Base-by-base conservation (phyloP, 345 rosid genomes). In the Cardamine chenopodiifolia region DNA sequence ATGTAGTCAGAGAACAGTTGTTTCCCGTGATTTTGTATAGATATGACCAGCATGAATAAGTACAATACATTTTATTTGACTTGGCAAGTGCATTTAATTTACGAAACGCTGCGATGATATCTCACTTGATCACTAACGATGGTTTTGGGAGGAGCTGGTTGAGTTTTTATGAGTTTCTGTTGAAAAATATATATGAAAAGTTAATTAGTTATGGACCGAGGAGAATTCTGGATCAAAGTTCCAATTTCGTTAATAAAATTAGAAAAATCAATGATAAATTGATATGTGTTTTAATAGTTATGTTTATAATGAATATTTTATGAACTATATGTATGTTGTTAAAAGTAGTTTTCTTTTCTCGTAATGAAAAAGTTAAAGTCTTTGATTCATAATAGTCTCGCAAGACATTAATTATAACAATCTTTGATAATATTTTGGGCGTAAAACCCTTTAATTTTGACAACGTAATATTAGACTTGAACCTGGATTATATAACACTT, bases 11-110 rank as follows among this genome's bases (percentile, higher is more conserved):
- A 22, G 49, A 35, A 47, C 49, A 61, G 49, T 39, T 22, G 31
- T 61, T 50, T 61, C 49, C 66, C 32, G 49, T 61, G 49, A 61
- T 61, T 2, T 23, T 39, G 18, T 61, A 37, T 37, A 22, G 49
- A 22, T 37, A 40, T 14, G 32, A 14, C 65, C 48, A 22, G 19
- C 32, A 61, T 60, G 4, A 37, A 35, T 7, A 37, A 26, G n/a
- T 34, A 19, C 23, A 34, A 34, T 7, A 59, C 34, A 2, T 19
- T 59, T 18, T 10, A 34, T 34, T 58, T 34, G 26, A 58, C 25
- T 32, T 56, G 23, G 40, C 40, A 17, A 31, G 23, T 31, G 62
- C 40, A 28, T 22, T 18, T 47, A 18, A 18, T 8, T 47, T 8
- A 18, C 50, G 10, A 45, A 45, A 45, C 20, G 10, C 19, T n/a